Evolutionary conservation across 371 early-diverging fungal species (phyloP).

Genomic region (Actinomucor elegans): DNA sequence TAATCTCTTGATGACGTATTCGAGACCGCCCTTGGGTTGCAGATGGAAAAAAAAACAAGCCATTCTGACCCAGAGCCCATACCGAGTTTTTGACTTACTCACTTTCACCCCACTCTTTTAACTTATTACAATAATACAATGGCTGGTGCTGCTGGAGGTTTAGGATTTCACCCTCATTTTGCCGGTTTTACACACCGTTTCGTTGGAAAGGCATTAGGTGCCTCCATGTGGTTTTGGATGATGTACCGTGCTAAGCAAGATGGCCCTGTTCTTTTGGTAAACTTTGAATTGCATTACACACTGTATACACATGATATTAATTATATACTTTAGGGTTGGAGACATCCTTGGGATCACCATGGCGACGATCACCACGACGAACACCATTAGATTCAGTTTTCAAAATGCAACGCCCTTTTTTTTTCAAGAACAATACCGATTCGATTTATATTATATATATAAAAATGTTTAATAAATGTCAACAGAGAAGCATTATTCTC

Average conservation of each 20-base stretch:
- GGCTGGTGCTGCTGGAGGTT: slow-evolving; percentile 46
- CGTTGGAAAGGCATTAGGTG: slow-evolving; percentile 61
- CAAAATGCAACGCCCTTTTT: too few relatives aligned
- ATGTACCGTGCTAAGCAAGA: slow-evolving; percentile 86
- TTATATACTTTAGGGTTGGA: slow-evolving; percentile 56
- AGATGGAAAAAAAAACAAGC: too few relatives aligned
- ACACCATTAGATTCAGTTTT: slow-evolving; percentile 44
- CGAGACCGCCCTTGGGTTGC: too few relatives aligned
- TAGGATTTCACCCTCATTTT: slow-evolving; percentile 53
- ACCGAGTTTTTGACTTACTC: too few relatives aligned
- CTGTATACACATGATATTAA: not conserved
- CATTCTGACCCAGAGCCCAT: too few relatives aligned
- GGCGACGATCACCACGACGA: slow-evolving; percentile 52
- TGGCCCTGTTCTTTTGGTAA: slow-evolving; percentile 72
- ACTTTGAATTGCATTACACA: not conserved
- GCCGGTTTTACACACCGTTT: slow-evolving; percentile 51
- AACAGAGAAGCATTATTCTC: too few relatives aligned
- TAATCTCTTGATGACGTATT: too few relatives aligned
- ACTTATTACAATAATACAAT: slow-evolving; percentile 18
- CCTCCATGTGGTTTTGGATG: slow-evolving; percentile 87
- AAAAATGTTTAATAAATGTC: not conserved
- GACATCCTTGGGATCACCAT: slow-evolving; percentile 76
- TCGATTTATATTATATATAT: not conserved
- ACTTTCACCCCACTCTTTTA: slow-evolving; percentile 1
- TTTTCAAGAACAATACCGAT: slow-evolving; percentile 5